phyloP scores from a whole-genome alignment of 257 asterid genomes.

The Mitragyna speciosa region DNA sequence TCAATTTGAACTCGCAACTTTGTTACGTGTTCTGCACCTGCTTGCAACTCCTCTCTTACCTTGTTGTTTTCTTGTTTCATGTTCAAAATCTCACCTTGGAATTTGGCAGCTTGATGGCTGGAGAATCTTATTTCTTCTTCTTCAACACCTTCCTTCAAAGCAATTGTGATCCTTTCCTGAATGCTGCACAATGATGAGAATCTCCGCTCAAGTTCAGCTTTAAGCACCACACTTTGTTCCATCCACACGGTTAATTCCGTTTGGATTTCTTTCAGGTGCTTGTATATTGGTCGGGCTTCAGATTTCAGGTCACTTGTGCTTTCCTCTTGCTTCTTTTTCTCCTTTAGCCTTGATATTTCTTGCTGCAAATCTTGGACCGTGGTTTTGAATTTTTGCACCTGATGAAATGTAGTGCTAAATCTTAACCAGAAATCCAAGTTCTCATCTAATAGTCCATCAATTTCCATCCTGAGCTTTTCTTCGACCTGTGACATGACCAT shows the following conservation, averaged over 20 bases:
- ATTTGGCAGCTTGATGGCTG: slow-evolving; percentile 91
- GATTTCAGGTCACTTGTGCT: slow-evolving; percentile 49
- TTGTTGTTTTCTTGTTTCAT: slow-evolving; percentile 93
- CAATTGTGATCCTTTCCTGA: slow-evolving; percentile 72
- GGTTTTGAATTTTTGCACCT: slow-evolving; percentile 77
- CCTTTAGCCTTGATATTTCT: slow-evolving; percentile 55
- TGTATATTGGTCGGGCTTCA: slow-evolving; percentile 74
- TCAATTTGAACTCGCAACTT: slow-evolving; percentile 60
- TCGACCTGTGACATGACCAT: slow-evolving; percentile 49
- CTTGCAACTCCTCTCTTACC: slow-evolving; percentile 71
- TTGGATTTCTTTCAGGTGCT: slow-evolving; percentile 80
- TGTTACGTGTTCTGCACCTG: slow-evolving; percentile 63
- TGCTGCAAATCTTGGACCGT: slow-evolving; percentile 64
- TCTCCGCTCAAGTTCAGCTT: slow-evolving; percentile 66
- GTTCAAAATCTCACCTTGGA: slow-evolving; percentile 85
- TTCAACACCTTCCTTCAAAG: slow-evolving; percentile 64
- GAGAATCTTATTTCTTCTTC: slow-evolving; percentile 68
- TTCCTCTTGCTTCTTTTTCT: slow-evolving; percentile 56
- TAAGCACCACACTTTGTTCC: slow-evolving; percentile 60
- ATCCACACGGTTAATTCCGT: slow-evolving; percentile 74
- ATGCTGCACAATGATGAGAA: slow-evolving; percentile 67
- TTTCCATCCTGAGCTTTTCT: slow-evolving; percentile 62
- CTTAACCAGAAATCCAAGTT: slow-evolving; percentile 91
- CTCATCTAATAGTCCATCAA: slow-evolving; percentile 80
- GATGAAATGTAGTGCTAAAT: slow-evolving; percentile 85